Evolutionary conservation across 108 stramenopile species (phyloP).

Genomic region (Asterionellopsis glacialis): DNA sequence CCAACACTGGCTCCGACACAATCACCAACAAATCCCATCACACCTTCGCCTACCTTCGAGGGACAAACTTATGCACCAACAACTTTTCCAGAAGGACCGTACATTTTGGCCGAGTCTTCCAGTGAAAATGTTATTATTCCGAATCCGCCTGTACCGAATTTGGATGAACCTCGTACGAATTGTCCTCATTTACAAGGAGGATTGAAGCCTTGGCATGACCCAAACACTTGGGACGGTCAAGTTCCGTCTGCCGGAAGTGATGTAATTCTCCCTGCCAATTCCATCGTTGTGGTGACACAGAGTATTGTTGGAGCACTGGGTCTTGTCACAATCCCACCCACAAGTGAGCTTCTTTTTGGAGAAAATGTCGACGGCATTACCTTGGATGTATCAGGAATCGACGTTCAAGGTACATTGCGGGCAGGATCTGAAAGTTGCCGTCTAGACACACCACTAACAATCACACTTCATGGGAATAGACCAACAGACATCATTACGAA

Average conservation of each 20-base stretch:
- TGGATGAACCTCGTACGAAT: not conserved
- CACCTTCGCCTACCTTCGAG: too few relatives aligned
- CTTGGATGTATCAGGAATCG: slow-evolving; percentile 17
- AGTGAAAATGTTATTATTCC: too few relatives aligned
- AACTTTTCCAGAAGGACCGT: too few relatives aligned
- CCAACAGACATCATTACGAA: slow-evolving; percentile 10
- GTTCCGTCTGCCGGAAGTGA: slow-evolving; percentile 5
- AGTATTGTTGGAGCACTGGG: slow-evolving; percentile 8
- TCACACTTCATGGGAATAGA: slow-evolving; percentile 33
- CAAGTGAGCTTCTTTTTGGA: slow-evolving; percentile 30
- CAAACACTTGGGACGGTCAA: too few relatives aligned
- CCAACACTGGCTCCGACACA: too few relatives aligned
- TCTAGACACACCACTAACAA: slow-evolving; percentile 18
- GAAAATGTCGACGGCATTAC: slow-evolving; percentile 19
- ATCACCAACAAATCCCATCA: too few relatives aligned
- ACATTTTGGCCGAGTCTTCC: too few relatives aligned
- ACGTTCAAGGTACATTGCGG: slow-evolving; percentile 22
- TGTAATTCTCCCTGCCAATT: slow-evolving; percentile 17
- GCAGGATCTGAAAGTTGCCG: slow-evolving; percentile 28
- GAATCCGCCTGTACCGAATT: too few relatives aligned
- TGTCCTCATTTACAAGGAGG: slow-evolving; percentile 10
- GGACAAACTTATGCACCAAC: too few relatives aligned
- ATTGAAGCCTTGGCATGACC: slow-evolving; percentile 2
- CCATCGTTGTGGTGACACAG: slow-evolving; percentile 13
- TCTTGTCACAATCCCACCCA: slow-evolving; percentile 24